Conservation (phyloP, 1,139 yeast genomes). For the Sugiyamaella paludigena region DNA sequence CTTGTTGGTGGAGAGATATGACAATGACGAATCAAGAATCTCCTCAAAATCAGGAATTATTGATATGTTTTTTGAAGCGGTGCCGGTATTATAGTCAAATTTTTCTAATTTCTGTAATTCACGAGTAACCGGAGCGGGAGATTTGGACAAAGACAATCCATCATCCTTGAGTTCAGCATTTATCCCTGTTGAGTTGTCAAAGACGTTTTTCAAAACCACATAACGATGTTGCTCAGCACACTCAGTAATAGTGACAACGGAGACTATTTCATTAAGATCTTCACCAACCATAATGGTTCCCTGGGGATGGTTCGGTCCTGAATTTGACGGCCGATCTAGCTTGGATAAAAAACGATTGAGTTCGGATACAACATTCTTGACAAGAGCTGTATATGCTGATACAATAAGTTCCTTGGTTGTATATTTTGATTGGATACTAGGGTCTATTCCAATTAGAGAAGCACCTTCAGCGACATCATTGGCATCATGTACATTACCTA, state of each 20-base stretch:
- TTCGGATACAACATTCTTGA: conserved; percentile 36
- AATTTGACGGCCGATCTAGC: conserved; percentile 30
- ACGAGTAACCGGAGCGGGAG: conserved; percentile 34
- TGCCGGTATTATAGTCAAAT: not conserved
- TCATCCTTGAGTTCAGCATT: conserved; percentile 41
- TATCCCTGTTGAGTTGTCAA: conserved; percentile 39
- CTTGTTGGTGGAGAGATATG: conserved; percentile 21
- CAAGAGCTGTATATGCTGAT: conserved; percentile 36
- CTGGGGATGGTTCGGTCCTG: conserved; percentile 21
- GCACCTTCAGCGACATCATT: conserved; percentile 42
- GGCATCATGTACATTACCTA: conserved; percentile 35
- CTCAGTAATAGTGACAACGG: conserved; percentile 41
- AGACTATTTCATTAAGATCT: conserved; percentile 35
- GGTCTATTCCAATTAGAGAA: conserved; percentile 40
- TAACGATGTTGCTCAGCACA: conserved; percentile 30
- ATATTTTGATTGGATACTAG: conserved; percentile 29
- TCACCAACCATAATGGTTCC: no score
- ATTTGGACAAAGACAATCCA: conserved; percentile 37
- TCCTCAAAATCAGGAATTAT: conserved; percentile 24
- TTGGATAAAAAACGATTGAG: conserved; percentile 37
- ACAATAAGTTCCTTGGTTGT: conserved; percentile 36
- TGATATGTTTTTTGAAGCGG: conserved; percentile 6
- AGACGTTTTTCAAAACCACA: conserved; percentile 35
- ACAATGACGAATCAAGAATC: conserved; percentile 27
- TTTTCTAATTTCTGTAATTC: conserved; percentile 24